Base-by-base conservation (phyloP, 768 basidiomycete species). In the Boletus rubropictus region DNA sequence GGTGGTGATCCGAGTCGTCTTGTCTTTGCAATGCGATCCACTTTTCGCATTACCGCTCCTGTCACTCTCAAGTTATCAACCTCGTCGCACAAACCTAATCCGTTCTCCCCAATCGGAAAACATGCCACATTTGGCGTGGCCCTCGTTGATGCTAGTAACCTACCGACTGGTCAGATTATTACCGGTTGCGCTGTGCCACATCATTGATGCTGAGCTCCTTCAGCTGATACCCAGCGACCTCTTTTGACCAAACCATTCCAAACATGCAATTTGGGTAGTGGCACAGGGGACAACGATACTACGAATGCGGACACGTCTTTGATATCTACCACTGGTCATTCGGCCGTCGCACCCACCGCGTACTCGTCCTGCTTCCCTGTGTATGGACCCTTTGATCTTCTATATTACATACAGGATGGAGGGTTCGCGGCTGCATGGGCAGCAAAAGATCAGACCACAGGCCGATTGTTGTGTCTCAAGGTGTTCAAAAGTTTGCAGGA, bases 391-490 rank as follows among this genome's bases (percentile, higher is more conserved):
- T 66, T 65, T 37, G 56, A 53, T 29, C 41, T 63, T 20, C 9
- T 51, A 9, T 20, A 44, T 9, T 39, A 42, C 14, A 0, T 65
- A n/a, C 56, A 63, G 36, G 40, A 10, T 1, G 63, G 63, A 12
- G 50, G 32, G 3, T 65, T 52, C 38, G 65, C 43, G 25, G 8
- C 34, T 1, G 54, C 63, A 1, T 59, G 54, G 39, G 64, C 48
- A 28, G 63, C 58, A 24, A 56, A 42, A 15, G 65, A 65, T 29
- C 39, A 15, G 14, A 38, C 42, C n/a, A 61, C 60, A 20, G 65
- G 63, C 5, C 67, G 66, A 12, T 24, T 69, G 11, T 35, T 75
- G 43, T 75, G 73, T 54, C 51, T 75, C 41, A 75, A 75, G 43
- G 55, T 62, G 4, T 64, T 71, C 44, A 46, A 39, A 8, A 31